phyloP scores from a whole-genome alignment of 306 rosid genomes.

The Corylus heterophylla region DNA sequence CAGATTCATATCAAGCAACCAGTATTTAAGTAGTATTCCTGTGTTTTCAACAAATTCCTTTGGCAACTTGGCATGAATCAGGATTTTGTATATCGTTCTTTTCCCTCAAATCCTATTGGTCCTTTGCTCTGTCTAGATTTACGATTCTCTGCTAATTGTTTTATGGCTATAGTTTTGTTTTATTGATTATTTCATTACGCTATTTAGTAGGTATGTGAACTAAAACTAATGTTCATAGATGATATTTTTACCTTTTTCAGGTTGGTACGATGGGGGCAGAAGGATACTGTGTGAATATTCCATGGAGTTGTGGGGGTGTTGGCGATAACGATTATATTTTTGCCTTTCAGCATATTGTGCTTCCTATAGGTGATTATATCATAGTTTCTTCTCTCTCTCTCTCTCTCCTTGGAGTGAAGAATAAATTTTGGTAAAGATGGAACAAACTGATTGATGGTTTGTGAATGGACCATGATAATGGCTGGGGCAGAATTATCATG shows the following conservation, averaged over 20 bases:
- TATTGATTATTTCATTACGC: slow-evolving; percentile 18
- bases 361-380: slow-evolving; percentile 77
- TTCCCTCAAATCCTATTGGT: not conserved
- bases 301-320: slow-evolving; percentile 89
- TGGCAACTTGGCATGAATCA: not conserved
- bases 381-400: slow-evolving; percentile 4
- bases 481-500: too few species aligned
- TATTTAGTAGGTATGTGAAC: slow-evolving; percentile 19
- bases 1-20: not conserved
- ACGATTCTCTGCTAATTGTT: not conserved
- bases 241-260: slow-evolving; percentile 44
- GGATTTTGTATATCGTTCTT: not conserved
- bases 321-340: slow-evolving; percentile 90
- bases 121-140: not conserved
- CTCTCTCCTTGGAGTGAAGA: not conserved
- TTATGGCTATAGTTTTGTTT: slow-evolving; percentile 15
- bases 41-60: not conserved
- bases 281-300: slow-evolving; percentile 95
- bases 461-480: too few species aligned
- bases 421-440: too few species aligned
- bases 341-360: slow-evolving; percentile 88
- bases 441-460: too few species aligned
- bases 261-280: slow-evolving; percentile 94
- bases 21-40: not conserved
- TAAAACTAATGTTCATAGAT: slow-evolving; percentile 22